Evolutionary conservation across 768 basidiomycete genomes (phyloP), one percentile per base, ranked within the genome.

Genomic region (Trametes sanguinea): DNA sequence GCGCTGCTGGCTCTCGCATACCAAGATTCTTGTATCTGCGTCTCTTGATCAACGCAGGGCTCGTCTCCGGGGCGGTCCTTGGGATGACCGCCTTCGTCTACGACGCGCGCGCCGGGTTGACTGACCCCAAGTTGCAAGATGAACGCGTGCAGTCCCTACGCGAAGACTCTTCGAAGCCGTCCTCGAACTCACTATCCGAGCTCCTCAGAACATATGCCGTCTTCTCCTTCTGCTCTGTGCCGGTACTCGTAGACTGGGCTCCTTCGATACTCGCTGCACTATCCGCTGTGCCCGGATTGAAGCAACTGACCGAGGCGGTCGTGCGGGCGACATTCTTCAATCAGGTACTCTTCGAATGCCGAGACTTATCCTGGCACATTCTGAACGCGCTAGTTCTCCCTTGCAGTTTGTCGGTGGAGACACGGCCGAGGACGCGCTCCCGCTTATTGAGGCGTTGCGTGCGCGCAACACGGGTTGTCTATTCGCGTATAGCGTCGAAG

Each of bases 321-420:
- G 88, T 96, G 9, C 80, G 91, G 37, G 74, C 79, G 8, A 95
- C 94, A 0, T 96, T 97, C 77, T 96, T 94, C 68, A 80, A 83
- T 43, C 94, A 95, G 76, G 90, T 89, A 64, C 27, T 5, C 11
- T 9, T 22, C 22, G 22, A 22, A 13, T 32, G 7, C 30, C 48
- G 3, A 6, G 11, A 5, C 11, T 14, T 1, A 10, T 33, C 17
- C 10, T 33, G 30, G 7, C 10, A 29, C 8, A 16, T 5, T 6
- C 11, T 30, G 29, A 29, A 27, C 4, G 27, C 10, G 9, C 8
- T 2, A 14, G 48, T 32, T 9, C 14, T 32, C 1, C 9, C 14
- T 6, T 17, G 32, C 67, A 94, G 88, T 98, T 96, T 66, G 94
- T 95, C 1, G 94, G 94, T 0, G 94, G 91, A 3, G 94, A 95